phyloP scores from a whole-genome alignment of 805 yeast genomes.

The Cyberlindnera euphorbiiphila region DNA sequence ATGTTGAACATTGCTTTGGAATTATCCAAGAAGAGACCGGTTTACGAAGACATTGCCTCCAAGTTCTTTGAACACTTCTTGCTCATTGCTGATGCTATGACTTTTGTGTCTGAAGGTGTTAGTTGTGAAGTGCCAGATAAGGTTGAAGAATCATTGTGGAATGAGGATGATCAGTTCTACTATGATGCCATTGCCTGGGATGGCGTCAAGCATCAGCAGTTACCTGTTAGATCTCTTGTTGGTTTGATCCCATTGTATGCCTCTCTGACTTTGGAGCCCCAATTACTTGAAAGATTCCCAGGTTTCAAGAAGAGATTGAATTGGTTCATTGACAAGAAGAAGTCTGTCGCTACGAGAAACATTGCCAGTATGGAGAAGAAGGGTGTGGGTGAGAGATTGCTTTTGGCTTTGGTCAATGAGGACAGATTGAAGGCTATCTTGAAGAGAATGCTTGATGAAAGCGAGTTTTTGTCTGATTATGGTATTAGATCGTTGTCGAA shows the following conservation, averaged over 20 bases:
- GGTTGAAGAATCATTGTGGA: conserved; percentile 74
- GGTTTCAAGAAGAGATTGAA: conserved; percentile 76
- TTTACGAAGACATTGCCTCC: conserved; percentile 90
- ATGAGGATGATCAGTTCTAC: conserved; percentile 82
- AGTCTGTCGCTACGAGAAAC: conserved; percentile 69
- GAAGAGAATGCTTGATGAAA: conserved; percentile 77
- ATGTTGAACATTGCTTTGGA: conserved; percentile 93
- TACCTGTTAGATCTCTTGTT: conserved; percentile 85
- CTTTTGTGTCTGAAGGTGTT: conserved; percentile 42
- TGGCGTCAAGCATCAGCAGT: conserved; percentile 55
- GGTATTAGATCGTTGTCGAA: conserved; percentile 89
- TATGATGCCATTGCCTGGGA: conserved; percentile 91
- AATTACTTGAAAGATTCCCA: conserved; percentile 70
- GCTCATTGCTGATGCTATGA: conserved; percentile 91
- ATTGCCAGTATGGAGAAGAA: conserved; percentile 74
- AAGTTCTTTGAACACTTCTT: conserved; percentile 92
- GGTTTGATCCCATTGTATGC: conserved; percentile 93
- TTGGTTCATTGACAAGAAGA: conserved; percentile 76
- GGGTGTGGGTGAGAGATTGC: conserved; percentile 79
- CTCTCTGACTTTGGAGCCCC: conserved; percentile 82
- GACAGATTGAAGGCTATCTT: conserved; percentile 75
- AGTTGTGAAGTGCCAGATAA: conserved; percentile 33
- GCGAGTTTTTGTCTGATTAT: conserved; percentile 76
- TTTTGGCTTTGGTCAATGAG: conserved; percentile 74
- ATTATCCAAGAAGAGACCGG: conserved; percentile 77